These are phyloP conservation scores for Peribolospora kevripleyi DNA, from an alignment of 768 basidiomycete genomes.

Conservation along the genomic window DNA sequence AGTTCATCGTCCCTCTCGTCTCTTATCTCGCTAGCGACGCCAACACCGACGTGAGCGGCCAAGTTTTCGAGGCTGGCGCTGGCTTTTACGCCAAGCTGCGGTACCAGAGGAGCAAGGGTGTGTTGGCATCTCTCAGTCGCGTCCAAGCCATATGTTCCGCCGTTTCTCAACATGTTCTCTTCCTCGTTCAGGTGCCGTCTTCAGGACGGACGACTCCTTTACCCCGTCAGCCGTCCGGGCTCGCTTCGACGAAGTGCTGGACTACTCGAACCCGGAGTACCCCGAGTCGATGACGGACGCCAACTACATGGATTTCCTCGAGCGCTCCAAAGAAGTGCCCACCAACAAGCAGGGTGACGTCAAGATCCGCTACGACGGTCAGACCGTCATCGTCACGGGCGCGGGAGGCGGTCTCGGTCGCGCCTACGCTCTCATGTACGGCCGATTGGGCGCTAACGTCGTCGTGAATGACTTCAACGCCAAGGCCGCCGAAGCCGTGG, in stretches of 20 bases:
- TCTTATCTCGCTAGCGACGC: slow-evolving; percentile 36
- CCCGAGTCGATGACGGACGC: slow-evolving; percentile 38
- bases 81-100: slow-evolving; percentile 77
- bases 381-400: slow-evolving; percentile 84
- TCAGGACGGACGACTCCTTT: slow-evolving; percentile 70
- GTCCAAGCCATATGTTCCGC: too few relatives aligned
- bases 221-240: slow-evolving; percentile 74
- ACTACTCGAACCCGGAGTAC: slow-evolving; percentile 48
- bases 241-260: slow-evolving; percentile 55
- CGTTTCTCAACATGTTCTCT: background rate
- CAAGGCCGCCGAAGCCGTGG: slow-evolving; percentile 58
- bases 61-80: slow-evolving; percentile 76
- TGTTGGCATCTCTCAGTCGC: background rate
- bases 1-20: slow-evolving; percentile 79
- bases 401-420: slow-evolving; percentile 87
- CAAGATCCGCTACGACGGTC: slow-evolving; percentile 54
- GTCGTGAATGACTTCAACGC: slow-evolving; percentile 85
- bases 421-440: slow-evolving; percentile 75
- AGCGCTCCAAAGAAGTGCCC: slow-evolving; percentile 35
- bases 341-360: slow-evolving; percentile 44
- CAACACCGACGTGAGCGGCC: slow-evolving; percentile 35
- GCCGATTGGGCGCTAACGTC: slow-evolving; percentile 77
- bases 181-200: slow-evolving; percentile 27
- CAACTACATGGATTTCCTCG: slow-evolving; percentile 27
- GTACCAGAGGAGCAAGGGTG: slow-evolving; percentile 77